A percentile compares a stretch with the other conserved stretches of the same genome.
phyloP scores from a whole-genome alignment of 768 basidiomycete genomes.

The Leucosporidium scottii region DNA sequence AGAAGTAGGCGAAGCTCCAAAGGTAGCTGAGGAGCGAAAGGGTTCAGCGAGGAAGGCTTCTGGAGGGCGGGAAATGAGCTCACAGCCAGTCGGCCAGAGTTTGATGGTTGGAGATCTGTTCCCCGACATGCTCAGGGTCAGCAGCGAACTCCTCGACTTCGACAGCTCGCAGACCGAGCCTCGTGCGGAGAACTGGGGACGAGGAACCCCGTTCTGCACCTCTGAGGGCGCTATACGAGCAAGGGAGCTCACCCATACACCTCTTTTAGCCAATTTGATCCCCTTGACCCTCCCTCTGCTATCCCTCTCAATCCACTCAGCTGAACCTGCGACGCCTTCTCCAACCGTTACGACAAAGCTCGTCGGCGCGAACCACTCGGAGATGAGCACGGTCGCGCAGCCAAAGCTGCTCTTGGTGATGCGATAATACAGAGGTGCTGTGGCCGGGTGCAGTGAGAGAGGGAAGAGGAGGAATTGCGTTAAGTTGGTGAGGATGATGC shows the following conservation, averaged over 20 bases:
- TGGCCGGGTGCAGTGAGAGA: background rate
- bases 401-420: constrained; percentile 6
- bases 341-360: constrained; percentile 62
- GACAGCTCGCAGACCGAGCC: too few relatives aligned
- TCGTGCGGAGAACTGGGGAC: too few relatives aligned
- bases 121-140: too few relatives aligned
- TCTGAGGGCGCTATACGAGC: constrained; percentile 46
- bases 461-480: constrained; percentile 8
- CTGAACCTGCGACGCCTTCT: constrained; percentile 39
- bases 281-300: constrained; percentile 52
- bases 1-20: constrained; percentile 57
- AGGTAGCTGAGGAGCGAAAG: background rate
- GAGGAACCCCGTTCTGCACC: too few relatives aligned
- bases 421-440: background rate
- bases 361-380: constrained; percentile 75
- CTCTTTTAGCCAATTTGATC: constrained; percentile 65
- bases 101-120: constrained; percentile 82
- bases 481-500: constrained; percentile 6
- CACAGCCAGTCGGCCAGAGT: constrained; percentile 52
- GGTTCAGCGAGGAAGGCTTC: background rate
- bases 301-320: constrained; percentile 54
- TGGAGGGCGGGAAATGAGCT: background rate
- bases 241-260: constrained; percentile 11
- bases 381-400: constrained; percentile 54
- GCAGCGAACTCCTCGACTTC: too few relatives aligned